Percentiles rank a stretch among this genome's conserved stretches.
These are phyloP conservation scores for Calocybe cyanea DNA, from an alignment of 768 basidiomycete genomes.

Conservation along the genomic window DNA sequence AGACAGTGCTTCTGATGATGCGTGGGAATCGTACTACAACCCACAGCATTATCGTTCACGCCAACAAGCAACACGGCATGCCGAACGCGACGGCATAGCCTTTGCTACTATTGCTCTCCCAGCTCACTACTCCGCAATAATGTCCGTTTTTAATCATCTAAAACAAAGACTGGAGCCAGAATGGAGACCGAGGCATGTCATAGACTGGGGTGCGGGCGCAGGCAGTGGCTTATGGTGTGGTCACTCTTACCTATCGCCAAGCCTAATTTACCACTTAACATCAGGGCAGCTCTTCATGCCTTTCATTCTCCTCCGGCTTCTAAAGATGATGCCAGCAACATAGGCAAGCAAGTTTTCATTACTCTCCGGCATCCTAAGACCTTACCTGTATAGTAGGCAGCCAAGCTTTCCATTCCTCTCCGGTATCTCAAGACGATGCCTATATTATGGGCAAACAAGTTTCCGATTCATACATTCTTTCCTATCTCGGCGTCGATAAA, in stretches of 20 bases:
- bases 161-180: conserved; percentile 58
- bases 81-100: conserved; percentile 72
- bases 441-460: conserved; percentile 33
- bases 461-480: conserved; percentile 46
- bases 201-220: conserved; percentile 84
- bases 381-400: no score
- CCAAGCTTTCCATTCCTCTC: conserved; percentile 5
- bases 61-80: conserved; percentile 54
- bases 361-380: no score
- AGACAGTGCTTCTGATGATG: conserved; percentile 23
- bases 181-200: conserved; percentile 57
- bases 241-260: not conserved
- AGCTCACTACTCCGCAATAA: conserved; percentile 78
- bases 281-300: conserved; percentile 63
- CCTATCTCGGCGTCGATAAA: conserved; percentile 76
- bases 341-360: conserved; percentile 35
- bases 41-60: conserved; percentile 53
- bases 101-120: conserved; percentile 86
- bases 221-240: conserved; percentile 81
- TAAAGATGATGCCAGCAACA: conserved; percentile 16
- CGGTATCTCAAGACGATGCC: conserved; percentile 1
- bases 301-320: conserved; percentile 45
- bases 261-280: conserved; percentile 10
- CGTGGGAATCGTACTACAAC: conserved; percentile 57
- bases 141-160: conserved; percentile 66